A percentile compares a stretch with the other conserved stretches of the same genome.
phyloP scores from a whole-genome alignment of 2,329 filamentous ascomycete genomes.

The Chaetomiaceae sp. region DNA sequence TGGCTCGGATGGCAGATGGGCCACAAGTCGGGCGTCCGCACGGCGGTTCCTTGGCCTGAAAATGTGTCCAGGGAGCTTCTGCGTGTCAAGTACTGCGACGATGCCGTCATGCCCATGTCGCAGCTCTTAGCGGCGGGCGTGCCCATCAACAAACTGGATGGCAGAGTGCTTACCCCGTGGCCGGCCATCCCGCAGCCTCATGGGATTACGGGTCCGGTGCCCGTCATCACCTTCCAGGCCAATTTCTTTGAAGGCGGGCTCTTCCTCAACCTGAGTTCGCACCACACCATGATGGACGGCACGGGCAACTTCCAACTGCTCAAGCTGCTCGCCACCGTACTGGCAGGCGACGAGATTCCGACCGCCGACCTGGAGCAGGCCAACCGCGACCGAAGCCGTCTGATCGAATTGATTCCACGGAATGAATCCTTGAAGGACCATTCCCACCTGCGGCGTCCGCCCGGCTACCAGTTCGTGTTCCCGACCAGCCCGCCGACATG shows the following conservation, averaged over 20 bases:
- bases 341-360: neutral
- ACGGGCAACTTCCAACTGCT: neutral
- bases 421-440: neutral
- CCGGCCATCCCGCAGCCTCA: conserved; percentile 7
- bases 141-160: conserved; percentile 32
- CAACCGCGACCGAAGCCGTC: neutral
- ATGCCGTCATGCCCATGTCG: neutral
- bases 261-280: conserved; percentile 27
- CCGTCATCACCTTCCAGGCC: conserved; percentile 24
- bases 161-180: conserved; percentile 27
- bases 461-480: neutral
- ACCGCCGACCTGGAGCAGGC: neutral
- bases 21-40: neutral
- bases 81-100: neutral
- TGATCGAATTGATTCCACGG: neutral
- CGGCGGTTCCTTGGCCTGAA: neutral
- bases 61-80: neutral
- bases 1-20: neutral
- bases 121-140: neutral
- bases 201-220: neutral
- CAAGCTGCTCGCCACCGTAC: neutral
- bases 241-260: conserved; percentile 30
- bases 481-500: neutral
- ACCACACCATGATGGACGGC: conserved; percentile 32
- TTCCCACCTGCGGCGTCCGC: neutral